Evolutionary conservation across 805 yeast genomes (phyloP).

Genomic region (Candida insectalens): DNA sequence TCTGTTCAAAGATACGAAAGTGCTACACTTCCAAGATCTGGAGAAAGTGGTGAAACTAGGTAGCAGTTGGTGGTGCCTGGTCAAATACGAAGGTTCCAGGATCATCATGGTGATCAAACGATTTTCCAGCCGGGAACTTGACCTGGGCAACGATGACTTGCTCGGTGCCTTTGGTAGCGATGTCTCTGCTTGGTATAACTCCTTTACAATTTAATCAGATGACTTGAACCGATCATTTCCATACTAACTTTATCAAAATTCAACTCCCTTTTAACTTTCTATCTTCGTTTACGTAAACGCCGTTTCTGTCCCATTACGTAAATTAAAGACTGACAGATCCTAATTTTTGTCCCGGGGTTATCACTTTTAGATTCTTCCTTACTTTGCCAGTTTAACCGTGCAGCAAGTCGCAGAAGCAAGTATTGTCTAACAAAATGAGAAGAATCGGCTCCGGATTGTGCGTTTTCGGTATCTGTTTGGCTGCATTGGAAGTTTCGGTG

Average conservation of each 20-base stretch:
- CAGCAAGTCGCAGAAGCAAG: too few species aligned
- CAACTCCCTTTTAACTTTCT: too few species aligned
- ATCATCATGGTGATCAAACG: constrained; percentile 14
- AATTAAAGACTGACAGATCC: background rate
- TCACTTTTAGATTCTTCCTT: background rate
- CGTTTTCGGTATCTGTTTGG: background rate
- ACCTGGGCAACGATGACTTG: constrained; percentile 10
- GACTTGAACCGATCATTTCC: background rate
- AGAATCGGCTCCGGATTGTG: background rate
- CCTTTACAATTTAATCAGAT: background rate
- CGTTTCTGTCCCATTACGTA: background rate
- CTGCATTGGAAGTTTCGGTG: too few species aligned
- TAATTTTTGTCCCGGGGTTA: background rate
- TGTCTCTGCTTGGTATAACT: constrained; percentile 14
- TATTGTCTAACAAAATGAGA: too few species aligned
- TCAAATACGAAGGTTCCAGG: constrained; percentile 7
- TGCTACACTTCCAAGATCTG: constrained; percentile 6
- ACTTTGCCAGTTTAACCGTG: background rate
- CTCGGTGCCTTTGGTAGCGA: constrained; percentile 16
- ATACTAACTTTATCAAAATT: background rate
- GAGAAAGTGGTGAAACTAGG: constrained; percentile 18
- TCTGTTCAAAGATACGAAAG: constrained; percentile 8
- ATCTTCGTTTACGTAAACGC: background rate
- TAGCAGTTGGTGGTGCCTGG: constrained; percentile 19
- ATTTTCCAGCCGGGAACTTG: constrained; percentile 8